Base-by-base conservation (phyloP, 768 basidiomycete genomes). In the Coprinopsis sp. region DNA sequence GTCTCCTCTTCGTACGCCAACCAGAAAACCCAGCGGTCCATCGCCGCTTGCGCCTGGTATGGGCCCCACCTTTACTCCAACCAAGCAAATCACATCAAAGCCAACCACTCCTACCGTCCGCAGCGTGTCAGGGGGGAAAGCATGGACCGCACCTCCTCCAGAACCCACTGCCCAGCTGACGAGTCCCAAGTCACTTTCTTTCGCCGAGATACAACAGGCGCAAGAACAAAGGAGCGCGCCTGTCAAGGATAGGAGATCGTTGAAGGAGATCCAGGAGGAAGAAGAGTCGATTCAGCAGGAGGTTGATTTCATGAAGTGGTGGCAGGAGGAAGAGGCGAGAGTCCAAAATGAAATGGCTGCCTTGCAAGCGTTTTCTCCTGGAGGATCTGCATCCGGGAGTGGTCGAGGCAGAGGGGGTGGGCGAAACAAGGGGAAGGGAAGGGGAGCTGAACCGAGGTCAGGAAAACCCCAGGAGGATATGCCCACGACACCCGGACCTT, bases 231-330 rank as follows among this genome's bases (percentile, higher is more conserved):
- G 82, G 4, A 52, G 57, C 1, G 56, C 59, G 2, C 59, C 65
- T 5, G 58, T 59, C 4, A 77, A 74, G 49, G 78, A 78, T 51
- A 81, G 77, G 51, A 76, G 76, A 25, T 86, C 85, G 22, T 65
- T 95, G 47, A 68, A 72, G 13, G 83, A 95, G 51, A 97, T 96
- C 33, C 92, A 95, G 62, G 80, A 83, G 49, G 91, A 96, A 60
- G 91, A 93, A 60, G 69, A 67, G 27, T 78, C 74, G 33, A 72
- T 73, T 22, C 79, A 74, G 50, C 74, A 72, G 39, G 91, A 94
- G 63, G 79, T 70, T 3, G 87, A 88, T 50, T 97, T 96, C 60
- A 62, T 94, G 62, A 76, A 70, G 54, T 96, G 93, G 93, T 96
- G 92, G 91, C 70, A 79, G 1, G 81, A 74, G 6, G 93, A 95